Evolutionary conservation across 176 grass and related monocot genomes (phyloP).

Genomic region (Hordeum marinum): DNA sequence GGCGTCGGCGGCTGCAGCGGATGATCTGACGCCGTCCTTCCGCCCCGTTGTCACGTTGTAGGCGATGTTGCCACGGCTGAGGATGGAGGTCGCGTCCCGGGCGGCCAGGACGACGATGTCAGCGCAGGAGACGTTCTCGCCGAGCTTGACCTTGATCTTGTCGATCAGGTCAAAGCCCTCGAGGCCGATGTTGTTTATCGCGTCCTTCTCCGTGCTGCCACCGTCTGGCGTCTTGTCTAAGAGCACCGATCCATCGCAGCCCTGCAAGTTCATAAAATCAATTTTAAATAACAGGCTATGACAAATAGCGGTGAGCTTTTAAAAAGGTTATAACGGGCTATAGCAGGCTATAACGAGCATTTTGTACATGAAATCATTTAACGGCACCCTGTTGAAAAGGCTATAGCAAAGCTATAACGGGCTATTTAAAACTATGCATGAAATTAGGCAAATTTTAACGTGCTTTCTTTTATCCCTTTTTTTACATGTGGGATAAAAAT

Average conservation of each 20-base stretch:
- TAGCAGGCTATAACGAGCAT: too few species aligned
- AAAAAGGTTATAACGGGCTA: too few species aligned
- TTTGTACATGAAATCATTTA: too few species aligned
- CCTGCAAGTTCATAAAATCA: constrained; percentile 10
- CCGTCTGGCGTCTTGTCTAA: constrained; percentile 3
- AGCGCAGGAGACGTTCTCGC: constrained; percentile 32
- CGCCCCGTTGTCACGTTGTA: constrained; percentile 26
- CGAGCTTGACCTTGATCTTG: constrained; percentile 7
- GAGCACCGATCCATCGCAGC: constrained; percentile 52
- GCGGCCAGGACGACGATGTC: constrained; percentile 37
- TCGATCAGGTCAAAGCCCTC: constrained; percentile 41
- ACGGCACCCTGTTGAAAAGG: too few species aligned
- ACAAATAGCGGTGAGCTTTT: too few species aligned
- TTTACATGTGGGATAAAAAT: too few species aligned
- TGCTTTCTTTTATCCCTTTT: too few species aligned
- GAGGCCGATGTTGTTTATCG: constrained; percentile 24
- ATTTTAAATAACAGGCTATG: too few species aligned
- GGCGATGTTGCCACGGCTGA: constrained; percentile 2
- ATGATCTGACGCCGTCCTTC: constrained; percentile 18
- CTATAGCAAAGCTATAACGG: too few species aligned
- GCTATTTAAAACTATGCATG: too few species aligned
- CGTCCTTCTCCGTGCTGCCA: constrained; percentile 28
- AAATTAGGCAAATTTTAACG: too few species aligned
- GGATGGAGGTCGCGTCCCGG: constrained; percentile 17
- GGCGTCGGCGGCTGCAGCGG: not conserved